A percentile compares a stretch with the other conserved stretches of the same genome.
These are phyloP conservation scores for Agrocybe chaxingu DNA, from an alignment of 768 basidiomycete genomes.

Conservation along the genomic window DNA sequence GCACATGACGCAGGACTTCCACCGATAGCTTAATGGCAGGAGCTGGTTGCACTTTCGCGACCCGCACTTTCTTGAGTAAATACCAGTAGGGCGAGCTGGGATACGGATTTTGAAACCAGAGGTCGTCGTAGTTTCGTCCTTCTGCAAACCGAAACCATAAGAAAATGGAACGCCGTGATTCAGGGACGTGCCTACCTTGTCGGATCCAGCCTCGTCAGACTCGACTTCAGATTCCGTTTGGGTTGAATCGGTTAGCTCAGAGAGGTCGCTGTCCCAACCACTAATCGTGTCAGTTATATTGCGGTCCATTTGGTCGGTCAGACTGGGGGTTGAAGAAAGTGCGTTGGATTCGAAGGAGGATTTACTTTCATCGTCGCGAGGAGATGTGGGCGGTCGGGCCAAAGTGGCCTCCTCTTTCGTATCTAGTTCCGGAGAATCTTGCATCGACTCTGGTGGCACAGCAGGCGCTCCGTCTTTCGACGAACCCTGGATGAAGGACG, in stretches of 20 bases:
- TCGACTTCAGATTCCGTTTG: constrained; percentile 16
- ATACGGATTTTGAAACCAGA: constrained; percentile 32
- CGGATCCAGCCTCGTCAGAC: constrained; percentile 1
- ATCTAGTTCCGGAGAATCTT: too few relatives aligned
- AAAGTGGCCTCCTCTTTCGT: too few relatives aligned
- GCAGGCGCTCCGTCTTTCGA: background rate
- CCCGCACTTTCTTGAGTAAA: constrained; percentile 21
- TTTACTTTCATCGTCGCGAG: too few relatives aligned
- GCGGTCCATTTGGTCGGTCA: background rate
- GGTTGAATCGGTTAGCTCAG: constrained; percentile 25
- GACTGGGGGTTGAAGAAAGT: background rate
- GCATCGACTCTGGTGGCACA: background rate
- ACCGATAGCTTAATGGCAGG: constrained; percentile 28
- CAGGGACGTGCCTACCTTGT: background rate
- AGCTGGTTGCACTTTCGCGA: constrained; percentile 30
- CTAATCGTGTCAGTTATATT: constrained; percentile 2
- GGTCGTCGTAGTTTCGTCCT: constrained; percentile 1
- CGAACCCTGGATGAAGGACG: background rate
- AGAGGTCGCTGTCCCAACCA: constrained; percentile 33
- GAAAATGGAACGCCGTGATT: background rate
- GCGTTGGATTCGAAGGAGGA: too few relatives aligned
- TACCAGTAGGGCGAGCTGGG: constrained; percentile 20
- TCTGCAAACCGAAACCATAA: background rate
- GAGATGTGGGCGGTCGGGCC: too few relatives aligned
- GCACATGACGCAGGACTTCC: constrained; percentile 43